Percentiles rank a stretch among this genome's conserved stretches.
phyloP scores from a whole-genome alignment of 148 eudicot genomes.

The Camellia granthamiana region DNA sequence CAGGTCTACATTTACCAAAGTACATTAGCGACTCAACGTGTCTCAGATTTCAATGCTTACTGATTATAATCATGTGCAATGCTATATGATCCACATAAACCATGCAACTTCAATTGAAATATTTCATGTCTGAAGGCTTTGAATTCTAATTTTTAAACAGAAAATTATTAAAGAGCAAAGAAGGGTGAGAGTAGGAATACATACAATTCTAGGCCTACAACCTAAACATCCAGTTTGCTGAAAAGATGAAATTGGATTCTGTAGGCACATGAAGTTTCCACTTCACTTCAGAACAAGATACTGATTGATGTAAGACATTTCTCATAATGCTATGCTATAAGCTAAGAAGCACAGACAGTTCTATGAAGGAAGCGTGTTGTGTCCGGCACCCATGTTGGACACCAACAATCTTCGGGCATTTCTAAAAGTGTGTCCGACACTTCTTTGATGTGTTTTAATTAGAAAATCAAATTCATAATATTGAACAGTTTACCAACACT shows the following conservation, averaged over 20 bases:
- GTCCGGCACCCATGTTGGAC: too few species aligned
- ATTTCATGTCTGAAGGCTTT: not conserved
- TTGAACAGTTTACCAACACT: too few species aligned
- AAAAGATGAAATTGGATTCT: not conserved
- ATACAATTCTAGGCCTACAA: not conserved
- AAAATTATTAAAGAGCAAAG: not conserved
- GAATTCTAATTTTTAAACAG: not conserved
- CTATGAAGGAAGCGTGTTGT: too few species aligned
- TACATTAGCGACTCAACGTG: not conserved
- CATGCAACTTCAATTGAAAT: not conserved
- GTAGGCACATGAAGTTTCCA: slow-evolving; percentile 6
- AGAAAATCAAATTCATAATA: too few species aligned
- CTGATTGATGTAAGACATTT: too few species aligned
- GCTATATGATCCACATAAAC: not conserved
- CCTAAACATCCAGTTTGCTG: not conserved
- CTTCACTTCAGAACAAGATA: slow-evolving; percentile 4
- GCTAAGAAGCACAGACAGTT: too few species aligned
- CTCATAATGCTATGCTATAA: not conserved
- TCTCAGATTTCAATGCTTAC: not conserved
- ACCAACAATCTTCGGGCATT: too few species aligned
- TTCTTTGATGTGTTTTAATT: too few species aligned
- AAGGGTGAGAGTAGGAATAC: not conserved
- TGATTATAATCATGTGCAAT: not conserved
- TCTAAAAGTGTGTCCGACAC: too few species aligned
- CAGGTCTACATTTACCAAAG: not conserved